phyloP scores from a whole-genome alignment of 176 grass and related monocot genomes.

The Coix lacrymajobi region DNA sequence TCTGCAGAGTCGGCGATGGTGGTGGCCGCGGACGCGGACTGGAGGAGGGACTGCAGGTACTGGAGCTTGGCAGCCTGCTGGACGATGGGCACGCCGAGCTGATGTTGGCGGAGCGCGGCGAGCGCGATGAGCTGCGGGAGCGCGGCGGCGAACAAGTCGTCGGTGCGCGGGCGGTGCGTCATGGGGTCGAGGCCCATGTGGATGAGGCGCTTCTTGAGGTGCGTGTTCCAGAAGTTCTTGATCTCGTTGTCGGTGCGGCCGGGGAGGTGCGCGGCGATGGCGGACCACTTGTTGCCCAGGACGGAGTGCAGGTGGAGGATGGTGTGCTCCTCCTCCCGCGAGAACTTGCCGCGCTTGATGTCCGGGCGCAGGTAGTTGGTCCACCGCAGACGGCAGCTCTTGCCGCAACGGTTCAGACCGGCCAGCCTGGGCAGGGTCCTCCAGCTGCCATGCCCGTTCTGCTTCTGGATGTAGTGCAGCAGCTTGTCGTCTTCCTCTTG shows the following conservation, averaged over 20 bases:
- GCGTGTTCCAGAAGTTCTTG: constrained; percentile 97
- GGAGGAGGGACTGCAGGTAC: constrained; percentile 75
- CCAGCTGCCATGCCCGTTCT: constrained; percentile 82
- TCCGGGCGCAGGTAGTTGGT: constrained; percentile 89
- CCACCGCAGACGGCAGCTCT: constrained; percentile 86
- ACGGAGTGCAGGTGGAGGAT: constrained; percentile 74
- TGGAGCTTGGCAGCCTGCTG: constrained; percentile 57
- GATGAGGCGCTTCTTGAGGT: constrained; percentile 86
- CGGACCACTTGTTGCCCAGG: constrained; percentile 88
- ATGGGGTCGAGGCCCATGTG: constrained; percentile 96
- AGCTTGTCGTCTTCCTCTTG: constrained; percentile 80
- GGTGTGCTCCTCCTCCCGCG: constrained; percentile 69
- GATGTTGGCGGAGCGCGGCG: constrained; percentile 47
- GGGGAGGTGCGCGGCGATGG: constrained; percentile 66
- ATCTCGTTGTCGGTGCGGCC: constrained; percentile 89
- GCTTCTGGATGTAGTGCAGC: constrained; percentile 62
- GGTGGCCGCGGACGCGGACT: constrained; percentile 48
- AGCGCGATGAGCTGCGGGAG: constrained; percentile 74
- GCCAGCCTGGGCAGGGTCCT: constrained; percentile 71
- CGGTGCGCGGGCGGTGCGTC: constrained; percentile 78
- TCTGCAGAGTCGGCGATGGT: too few relatives aligned
- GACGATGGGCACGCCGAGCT: constrained; percentile 34
- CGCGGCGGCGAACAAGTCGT: constrained; percentile 71
- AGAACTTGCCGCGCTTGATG: constrained; percentile 85
- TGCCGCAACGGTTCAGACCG: constrained; percentile 74